These are phyloP conservation scores for Trapa incisa DNA, from an alignment of 345 rosid genomes.

Conservation along the genomic window DNA sequence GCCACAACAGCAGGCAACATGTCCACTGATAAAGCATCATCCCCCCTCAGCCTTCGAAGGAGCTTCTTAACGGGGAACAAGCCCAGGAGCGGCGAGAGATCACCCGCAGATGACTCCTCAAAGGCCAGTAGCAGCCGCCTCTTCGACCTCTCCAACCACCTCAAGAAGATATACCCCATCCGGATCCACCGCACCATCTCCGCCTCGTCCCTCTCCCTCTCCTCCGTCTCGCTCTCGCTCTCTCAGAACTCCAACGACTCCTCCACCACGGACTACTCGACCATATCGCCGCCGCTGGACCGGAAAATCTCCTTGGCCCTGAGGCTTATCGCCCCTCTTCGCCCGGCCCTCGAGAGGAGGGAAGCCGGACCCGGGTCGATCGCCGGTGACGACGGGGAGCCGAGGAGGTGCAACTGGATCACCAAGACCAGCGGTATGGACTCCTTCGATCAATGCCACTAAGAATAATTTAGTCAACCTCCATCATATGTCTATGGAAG, in stretches of 20 bases:
- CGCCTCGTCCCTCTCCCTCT: conserved; percentile 61
- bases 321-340: conserved; percentile 27
- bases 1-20: not conserved
- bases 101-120: not conserved
- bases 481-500: no score
- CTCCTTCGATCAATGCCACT: not conserved
- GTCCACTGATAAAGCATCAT: conserved; percentile 17
- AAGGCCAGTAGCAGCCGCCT: conserved; percentile 26
- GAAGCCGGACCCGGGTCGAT: conserved; percentile 21
- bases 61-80: conserved; percentile 25
- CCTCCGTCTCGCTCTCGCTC: conserved; percentile 64
- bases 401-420: conserved; percentile 80
- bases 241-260: conserved; percentile 88
- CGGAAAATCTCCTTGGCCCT: conserved; percentile 62
- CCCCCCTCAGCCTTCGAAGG: conserved; percentile 28
- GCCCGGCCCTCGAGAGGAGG: conserved; percentile 21
- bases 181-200: conserved; percentile 60
- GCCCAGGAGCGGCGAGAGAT: conserved; percentile 18
- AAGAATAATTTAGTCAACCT: no score
- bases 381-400: conserved; percentile 31
- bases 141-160: conserved; percentile 38
- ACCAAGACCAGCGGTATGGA: conserved; percentile 77
- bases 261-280: conserved; percentile 36
- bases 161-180: conserved; percentile 76
- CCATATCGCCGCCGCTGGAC: conserved; percentile 34